phyloP scores from a whole-genome alignment of 2,329 filamentous ascomycete species.

The Colletotrichum sp. region DNA sequence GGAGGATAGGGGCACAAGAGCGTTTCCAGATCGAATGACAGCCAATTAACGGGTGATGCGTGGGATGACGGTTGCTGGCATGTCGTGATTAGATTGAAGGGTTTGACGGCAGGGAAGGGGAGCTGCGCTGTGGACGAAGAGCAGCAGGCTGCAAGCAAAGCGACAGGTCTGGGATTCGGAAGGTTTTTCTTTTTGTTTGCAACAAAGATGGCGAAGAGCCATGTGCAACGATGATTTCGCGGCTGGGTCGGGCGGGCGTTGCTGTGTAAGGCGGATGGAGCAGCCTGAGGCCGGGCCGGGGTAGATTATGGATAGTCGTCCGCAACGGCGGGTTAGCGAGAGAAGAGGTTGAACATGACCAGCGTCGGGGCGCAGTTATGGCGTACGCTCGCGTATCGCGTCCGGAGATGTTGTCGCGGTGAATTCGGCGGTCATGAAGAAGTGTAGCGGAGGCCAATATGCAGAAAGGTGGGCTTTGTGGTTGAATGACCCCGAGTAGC shows the following conservation, averaged over 20 bases:
- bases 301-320: background rate
- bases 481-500: background rate
- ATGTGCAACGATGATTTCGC: slow-evolving; percentile 4
- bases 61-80: background rate
- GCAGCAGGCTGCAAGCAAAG: background rate
- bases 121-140: background rate
- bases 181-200: too few species aligned
- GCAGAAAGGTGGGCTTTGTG: background rate
- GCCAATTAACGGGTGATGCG: background rate
- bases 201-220: background rate
- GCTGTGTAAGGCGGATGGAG: background rate
- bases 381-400: background rate
- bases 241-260: background rate
- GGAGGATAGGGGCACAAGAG: background rate
- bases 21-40: background rate
- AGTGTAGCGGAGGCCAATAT: background rate
- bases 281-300: background rate
- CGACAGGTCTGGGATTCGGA: background rate
- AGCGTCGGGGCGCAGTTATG: background rate
- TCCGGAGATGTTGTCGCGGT: background rate
- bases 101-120: background rate
- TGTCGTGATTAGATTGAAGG: background rate
- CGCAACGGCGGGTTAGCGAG: background rate
- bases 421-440: slow-evolving; percentile 6
- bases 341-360: background rate